Percentiles rank a stretch among this genome's conserved stretches.
Conservation (phyloP, 257 asterid species). For the Ehretia macrophylla region DNA sequence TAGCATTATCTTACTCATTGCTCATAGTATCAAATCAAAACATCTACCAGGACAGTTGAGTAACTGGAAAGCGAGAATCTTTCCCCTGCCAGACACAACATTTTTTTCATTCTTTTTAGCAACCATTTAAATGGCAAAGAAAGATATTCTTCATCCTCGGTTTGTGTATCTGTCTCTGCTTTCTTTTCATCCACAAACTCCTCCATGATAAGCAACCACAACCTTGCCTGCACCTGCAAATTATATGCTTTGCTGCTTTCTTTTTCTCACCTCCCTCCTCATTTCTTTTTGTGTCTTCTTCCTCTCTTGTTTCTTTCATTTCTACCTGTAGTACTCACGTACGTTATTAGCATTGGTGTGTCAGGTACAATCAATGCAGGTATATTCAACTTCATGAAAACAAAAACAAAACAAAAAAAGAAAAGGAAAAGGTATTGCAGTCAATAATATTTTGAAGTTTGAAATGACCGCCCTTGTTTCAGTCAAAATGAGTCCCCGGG, state of each 20-base stretch:
- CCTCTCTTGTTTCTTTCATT: slow-evolving; percentile 27
- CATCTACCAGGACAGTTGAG: neutral
- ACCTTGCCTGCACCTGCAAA: slow-evolving; percentile 31
- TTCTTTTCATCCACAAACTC: slow-evolving; percentile 43
- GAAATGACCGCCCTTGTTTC: too few relatives aligned
- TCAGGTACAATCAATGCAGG: slow-evolving; percentile 1
- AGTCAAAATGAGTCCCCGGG: too few relatives aligned
- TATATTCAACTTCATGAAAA: neutral
- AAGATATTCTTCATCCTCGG: slow-evolving; percentile 26
- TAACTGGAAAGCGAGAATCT: neutral
- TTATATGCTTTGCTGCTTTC: slow-evolving; percentile 22
- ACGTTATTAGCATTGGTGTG: too few relatives aligned
- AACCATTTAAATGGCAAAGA: slow-evolving; percentile 48
- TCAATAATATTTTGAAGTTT: too few relatives aligned
- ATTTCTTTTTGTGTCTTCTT: slow-evolving; percentile 23
- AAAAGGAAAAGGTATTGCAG: neutral
- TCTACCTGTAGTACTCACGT: slow-evolving; percentile 33
- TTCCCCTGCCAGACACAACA: neutral
- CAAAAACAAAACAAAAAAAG: neutral
- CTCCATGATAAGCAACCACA: slow-evolving; percentile 49
- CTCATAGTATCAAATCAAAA: neutral
- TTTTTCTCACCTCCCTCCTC: slow-evolving; percentile 32
- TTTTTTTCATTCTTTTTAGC: slow-evolving; percentile 27
- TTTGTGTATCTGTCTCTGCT: slow-evolving; percentile 29
- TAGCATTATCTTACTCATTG: neutral